These are phyloP conservation scores for Brassica rapa DNA, from an alignment of 345 rosid species.

Conservation along the genomic window DNA sequence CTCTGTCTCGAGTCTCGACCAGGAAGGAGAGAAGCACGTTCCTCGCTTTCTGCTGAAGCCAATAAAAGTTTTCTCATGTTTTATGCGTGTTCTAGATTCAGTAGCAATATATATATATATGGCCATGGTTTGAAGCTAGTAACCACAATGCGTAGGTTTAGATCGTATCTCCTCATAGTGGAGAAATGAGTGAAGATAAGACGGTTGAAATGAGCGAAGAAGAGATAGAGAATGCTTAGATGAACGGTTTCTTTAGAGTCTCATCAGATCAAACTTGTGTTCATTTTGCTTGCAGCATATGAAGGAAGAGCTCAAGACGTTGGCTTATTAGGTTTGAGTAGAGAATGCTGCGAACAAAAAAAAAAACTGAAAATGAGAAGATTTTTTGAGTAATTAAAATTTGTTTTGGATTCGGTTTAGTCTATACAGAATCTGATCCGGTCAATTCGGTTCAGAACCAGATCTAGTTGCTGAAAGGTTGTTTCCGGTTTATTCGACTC, in stretches of 20 bases:
- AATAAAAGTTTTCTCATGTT: background rate
- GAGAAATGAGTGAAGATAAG: constrained; percentile 76
- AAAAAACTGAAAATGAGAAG: background rate
- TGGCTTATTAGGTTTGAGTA: background rate
- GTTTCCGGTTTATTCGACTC: background rate
- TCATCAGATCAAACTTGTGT: background rate
- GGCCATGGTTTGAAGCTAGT: background rate
- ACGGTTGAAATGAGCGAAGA: constrained; percentile 95
- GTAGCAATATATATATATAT: background rate
- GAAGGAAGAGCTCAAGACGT: background rate
- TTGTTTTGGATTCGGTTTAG: background rate
- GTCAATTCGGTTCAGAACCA: background rate
- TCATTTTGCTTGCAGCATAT: background rate
- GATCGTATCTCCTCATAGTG: background rate
- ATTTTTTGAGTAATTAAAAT: background rate
- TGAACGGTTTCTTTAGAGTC: constrained; percentile 41
- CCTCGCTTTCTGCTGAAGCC: background rate
- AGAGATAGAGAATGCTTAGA: constrained; percentile 63
- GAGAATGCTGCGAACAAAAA: background rate
- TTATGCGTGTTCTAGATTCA: background rate
- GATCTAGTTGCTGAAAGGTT: background rate
- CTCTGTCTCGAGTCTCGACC: background rate
- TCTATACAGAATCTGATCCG: background rate
- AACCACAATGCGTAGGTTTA: background rate
- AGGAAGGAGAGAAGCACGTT: background rate